Base-by-base conservation (phyloP, 148 eudicot species). In the Bassia scoparia region DNA sequence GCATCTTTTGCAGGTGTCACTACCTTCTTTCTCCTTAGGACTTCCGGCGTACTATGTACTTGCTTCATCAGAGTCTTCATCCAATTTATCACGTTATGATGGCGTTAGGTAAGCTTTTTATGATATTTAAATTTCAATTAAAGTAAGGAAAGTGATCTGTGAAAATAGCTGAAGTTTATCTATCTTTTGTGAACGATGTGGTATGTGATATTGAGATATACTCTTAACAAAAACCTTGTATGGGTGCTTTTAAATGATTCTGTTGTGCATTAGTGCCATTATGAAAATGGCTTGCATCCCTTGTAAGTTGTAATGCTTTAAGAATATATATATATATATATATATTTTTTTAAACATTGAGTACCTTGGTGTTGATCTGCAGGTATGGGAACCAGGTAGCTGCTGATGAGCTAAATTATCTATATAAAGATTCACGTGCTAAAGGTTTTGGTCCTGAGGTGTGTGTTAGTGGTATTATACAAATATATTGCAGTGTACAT, bases 361-460 rank as follows among this genome's bases (percentile, higher is more conserved):
- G 59, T 33, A 66, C 24, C 65, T 58, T 49, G 12, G 72, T 44
- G 53, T 27, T 74, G 35, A 55, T 41, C 30, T 79, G 58, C 72
- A 95, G 99, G 86, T 96, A 92, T 76, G 97, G 99, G 5, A 90
- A 92, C 61, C 99, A 85, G 86, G 84, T 88, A 66, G 73, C 63
- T 72, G 93, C 90, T 59, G 94, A 92, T 35, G 99, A 90, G 84
- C 83, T 96, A 52, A 84, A 78, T 73, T 83, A 87, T 54, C 83
- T 96, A 23, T 92, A 96, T 80, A 88, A 85, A 66, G 82, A 83
- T 72, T 88, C 99, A 72, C 90, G 97, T 53, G 96, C 96, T 74
- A 74, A 75, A 71, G 99, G 99, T 7, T 87, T 96, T 71, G 99
- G 99, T 83, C 83, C 93, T 69, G 99, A 96, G 99, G 99, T 95